A percentile compares a stretch with the other conserved stretches of the same genome.
Evolutionary conservation across 306 rosid genomes (phyloP).

Genomic region (Carpinus fangiana): DNA sequence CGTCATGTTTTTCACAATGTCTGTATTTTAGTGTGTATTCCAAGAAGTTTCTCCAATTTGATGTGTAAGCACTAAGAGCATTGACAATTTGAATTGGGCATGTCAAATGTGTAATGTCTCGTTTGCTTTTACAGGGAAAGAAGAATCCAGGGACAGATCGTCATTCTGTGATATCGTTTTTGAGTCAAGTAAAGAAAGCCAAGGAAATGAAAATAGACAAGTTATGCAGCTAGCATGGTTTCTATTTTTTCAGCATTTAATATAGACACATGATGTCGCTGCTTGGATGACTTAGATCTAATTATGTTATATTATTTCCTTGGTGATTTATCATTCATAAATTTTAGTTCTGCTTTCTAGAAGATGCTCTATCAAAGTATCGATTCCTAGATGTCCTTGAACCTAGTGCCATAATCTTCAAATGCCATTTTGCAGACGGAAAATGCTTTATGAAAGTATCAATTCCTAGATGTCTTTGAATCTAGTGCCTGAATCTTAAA

Average conservation of each 20-base stretch:
- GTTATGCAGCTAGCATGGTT: slow-evolving; percentile 34
- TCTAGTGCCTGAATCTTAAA: background rate
- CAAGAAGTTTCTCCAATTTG: background rate
- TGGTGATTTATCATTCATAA: background rate
- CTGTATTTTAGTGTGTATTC: background rate
- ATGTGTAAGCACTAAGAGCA: background rate
- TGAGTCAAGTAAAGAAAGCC: slow-evolving; percentile 69
- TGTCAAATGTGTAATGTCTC: background rate
- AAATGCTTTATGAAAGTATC: no score
- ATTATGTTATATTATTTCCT: slow-evolving; percentile 15
- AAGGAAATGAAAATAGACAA: slow-evolving; percentile 93
- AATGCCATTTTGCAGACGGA: background rate
- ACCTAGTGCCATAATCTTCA: background rate
- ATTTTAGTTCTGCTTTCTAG: background rate
- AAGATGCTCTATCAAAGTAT: background rate
- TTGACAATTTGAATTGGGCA: background rate
- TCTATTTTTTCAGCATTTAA: slow-evolving; percentile 3
- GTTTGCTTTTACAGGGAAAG: slow-evolving; percentile 73
- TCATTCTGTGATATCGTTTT: slow-evolving; percentile 62
- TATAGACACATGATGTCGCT: background rate
- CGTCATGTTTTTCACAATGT: background rate
- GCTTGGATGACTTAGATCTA: slow-evolving; percentile 20
- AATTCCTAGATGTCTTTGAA: background rate
- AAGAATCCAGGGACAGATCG: slow-evolving; percentile 86
- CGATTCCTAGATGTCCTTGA: background rate